These are phyloP conservation scores for Trichoderma guizhouense DNA, from an alignment of 2,329 filamentous ascomycete genomes.

Conservation along the genomic window DNA sequence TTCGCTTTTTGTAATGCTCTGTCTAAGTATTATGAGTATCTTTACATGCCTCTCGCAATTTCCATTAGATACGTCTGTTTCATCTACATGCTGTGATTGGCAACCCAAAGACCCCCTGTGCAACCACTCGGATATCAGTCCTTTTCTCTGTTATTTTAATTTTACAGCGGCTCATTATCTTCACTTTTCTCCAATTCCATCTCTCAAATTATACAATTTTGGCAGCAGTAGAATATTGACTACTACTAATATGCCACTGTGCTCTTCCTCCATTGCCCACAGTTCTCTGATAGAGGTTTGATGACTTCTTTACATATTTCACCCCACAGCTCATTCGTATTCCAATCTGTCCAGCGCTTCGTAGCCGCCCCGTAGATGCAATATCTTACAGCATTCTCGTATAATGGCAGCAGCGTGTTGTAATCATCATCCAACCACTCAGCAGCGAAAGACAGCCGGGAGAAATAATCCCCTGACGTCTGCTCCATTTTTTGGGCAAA, in stretches of 20 bases:
- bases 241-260: background rate
- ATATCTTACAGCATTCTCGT: slow-evolving; percentile 5
- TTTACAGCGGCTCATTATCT: too few relatives aligned
- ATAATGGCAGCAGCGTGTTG: background rate
- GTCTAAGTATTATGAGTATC: background rate
- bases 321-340: background rate
- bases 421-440: slow-evolving; percentile 7
- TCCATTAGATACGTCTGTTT: too few relatives aligned
- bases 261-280: slow-evolving; percentile 1
- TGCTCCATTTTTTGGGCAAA: background rate
- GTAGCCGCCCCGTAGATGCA: background rate
- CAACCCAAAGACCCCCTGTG: too few relatives aligned
- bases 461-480: background rate
- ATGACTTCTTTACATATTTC: slow-evolving; percentile 12
- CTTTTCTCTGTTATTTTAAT: too few relatives aligned
- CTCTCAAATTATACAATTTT: too few relatives aligned
- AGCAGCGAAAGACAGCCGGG: background rate
- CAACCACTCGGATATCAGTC: too few relatives aligned
- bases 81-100: too few relatives aligned
- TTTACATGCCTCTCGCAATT: background rate
- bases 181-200: too few relatives aligned
- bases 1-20: background rate
- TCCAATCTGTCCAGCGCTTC: background rate
- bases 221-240: accelerated
- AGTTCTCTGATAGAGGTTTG: slow-evolving; percentile 9